These are phyloP conservation scores for Fonsecaea monophora DNA, from an alignment of 2,329 filamentous ascomycete genomes.

Conservation along the genomic window DNA sequence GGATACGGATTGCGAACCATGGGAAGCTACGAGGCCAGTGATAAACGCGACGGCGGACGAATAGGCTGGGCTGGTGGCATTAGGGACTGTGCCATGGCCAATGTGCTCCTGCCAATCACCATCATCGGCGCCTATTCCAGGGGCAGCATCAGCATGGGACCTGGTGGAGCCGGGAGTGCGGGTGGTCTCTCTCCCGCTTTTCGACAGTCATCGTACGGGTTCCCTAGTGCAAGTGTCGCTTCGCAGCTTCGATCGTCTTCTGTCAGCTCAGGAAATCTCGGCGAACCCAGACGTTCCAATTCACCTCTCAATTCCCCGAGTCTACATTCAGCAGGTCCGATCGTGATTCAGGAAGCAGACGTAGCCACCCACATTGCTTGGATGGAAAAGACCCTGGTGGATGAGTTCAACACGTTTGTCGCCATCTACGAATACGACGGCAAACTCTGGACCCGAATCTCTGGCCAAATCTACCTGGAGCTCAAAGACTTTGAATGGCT, in stretches of 20 bases:
- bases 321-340: conserved; percentile 29
- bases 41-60: conserved; percentile 45
- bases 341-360: conserved; percentile 46
- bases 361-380: conserved; percentile 59
- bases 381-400: conserved; percentile 61
- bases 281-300: conserved; percentile 24
- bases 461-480: conserved; percentile 85
- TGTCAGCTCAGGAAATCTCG: conserved; percentile 22
- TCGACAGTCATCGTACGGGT: conserved; percentile 36
- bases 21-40: conserved; percentile 39
- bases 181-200: conserved; percentile 38
- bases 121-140: conserved; percentile 44
- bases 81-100: conserved; percentile 72
- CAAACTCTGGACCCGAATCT: conserved; percentile 74
- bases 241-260: conserved; percentile 22
- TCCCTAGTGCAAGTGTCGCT: conserved; percentile 28
- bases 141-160: conserved; percentile 39
- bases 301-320: conserved; percentile 33
- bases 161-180: conserved; percentile 40
- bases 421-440: conserved; percentile 67
- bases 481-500: conserved; percentile 77
- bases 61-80: conserved; percentile 55
- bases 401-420: conserved; percentile 74
- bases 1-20: conserved; percentile 40
- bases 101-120: conserved; percentile 73